These are phyloP conservation scores for Xylaria nigripes DNA, from an alignment of 495 filamentous ascomycete species.

Conservation along the genomic window DNA sequence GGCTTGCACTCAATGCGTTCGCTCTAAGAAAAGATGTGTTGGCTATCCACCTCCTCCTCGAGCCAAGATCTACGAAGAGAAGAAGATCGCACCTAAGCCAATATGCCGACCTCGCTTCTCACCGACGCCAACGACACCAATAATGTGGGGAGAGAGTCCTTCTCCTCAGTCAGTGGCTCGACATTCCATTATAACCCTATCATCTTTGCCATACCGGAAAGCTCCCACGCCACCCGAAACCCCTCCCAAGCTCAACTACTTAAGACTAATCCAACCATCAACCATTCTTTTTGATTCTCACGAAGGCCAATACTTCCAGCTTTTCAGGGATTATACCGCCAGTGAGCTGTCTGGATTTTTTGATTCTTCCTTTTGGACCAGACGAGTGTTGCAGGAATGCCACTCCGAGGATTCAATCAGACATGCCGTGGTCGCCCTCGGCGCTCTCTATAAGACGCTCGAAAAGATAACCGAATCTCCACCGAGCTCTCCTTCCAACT, in stretches of 20 bases:
- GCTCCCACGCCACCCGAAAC: constrained; percentile 9
- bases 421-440: constrained; percentile 58
- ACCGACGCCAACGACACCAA: neutral
- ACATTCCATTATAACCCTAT: neutral
- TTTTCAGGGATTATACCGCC: constrained; percentile 50
- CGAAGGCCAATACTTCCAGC: constrained; percentile 52
- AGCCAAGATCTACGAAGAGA: constrained; percentile 33
- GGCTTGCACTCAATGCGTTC: constrained; percentile 47
- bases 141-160: neutral
- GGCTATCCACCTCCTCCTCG: constrained; percentile 46
- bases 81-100: constrained; percentile 39
- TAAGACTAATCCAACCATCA: constrained; percentile 25
- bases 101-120: constrained; percentile 14
- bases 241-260: constrained; percentile 1
- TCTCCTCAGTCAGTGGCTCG: neutral
- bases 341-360: constrained; percentile 56
- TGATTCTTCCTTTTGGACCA: constrained; percentile 54
- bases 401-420: constrained; percentile 53
- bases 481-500: constrained; percentile 29
- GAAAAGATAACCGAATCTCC: constrained; percentile 46
- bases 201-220: neutral
- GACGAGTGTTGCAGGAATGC: constrained; percentile 50
- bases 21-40: constrained; percentile 39
- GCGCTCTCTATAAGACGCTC: constrained; percentile 54
- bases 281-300: constrained; percentile 30